Evolutionary conservation across 1,284 basidiomycete genomes (phyloP).

Genomic region (Ustilago cynodontis): DNA sequence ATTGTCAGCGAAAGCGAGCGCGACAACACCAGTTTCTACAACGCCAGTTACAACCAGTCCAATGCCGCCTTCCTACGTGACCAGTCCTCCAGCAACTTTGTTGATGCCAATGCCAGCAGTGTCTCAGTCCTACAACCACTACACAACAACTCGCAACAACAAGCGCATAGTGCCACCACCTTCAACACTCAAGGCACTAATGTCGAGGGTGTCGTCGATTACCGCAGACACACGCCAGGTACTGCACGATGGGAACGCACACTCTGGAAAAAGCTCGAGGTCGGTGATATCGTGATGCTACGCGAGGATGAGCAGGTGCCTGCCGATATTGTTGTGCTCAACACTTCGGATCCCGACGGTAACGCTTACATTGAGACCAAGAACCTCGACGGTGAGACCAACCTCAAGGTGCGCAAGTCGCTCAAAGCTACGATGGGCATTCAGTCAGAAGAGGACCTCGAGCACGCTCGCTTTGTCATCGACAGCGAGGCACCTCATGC

Average conservation of each 20-base stretch:
- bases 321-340: constrained; percentile 90
- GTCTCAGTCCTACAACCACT: constrained; percentile 36
- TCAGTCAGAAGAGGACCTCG: constrained; percentile 88
- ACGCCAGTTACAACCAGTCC: constrained; percentile 30
- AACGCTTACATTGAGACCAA: constrained; percentile 75
- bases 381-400: constrained; percentile 96
- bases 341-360: constrained; percentile 73
- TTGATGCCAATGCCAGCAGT: constrained; percentile 32
- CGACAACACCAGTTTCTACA: constrained; percentile 34
- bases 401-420: constrained; percentile 86
- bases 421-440: constrained; percentile 82
- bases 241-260: constrained; percentile 92
- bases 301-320: constrained; percentile 95
- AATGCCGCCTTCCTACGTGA: constrained; percentile 18
- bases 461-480: constrained; percentile 85
- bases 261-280: constrained; percentile 97
- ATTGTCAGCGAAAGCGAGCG: constrained; percentile 62
- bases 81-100: neutral
- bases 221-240: constrained; percentile 77
- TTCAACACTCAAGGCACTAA: constrained; percentile 13
- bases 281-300: constrained; percentile 92
- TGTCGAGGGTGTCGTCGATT: constrained; percentile 75
- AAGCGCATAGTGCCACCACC: constrained; percentile 22
- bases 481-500: constrained; percentile 94
- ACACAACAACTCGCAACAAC: constrained; percentile 22